Percentiles rank a stretch among this genome's conserved stretches.
These are phyloP conservation scores for Leccinum pachyderme DNA, from an alignment of 1,284 basidiomycete species.

Conservation along the genomic window DNA sequence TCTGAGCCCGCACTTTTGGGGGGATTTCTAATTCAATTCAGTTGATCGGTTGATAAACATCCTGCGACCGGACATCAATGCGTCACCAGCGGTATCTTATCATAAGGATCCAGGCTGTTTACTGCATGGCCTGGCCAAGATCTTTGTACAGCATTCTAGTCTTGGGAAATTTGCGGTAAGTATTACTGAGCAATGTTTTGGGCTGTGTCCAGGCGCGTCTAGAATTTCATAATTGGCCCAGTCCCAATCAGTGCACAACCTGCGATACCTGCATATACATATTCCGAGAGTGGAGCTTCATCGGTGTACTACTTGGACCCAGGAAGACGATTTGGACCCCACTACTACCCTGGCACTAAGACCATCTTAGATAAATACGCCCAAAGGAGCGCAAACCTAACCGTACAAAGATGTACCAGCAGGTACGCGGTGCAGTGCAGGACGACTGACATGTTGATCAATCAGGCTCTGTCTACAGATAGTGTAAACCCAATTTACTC, in stretches of 20 bases:
- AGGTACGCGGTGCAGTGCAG: background rate
- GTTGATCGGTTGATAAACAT: background rate
- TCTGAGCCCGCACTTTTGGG: background rate
- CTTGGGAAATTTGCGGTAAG: too few relatives aligned
- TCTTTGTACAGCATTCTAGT: background rate
- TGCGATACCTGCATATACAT: background rate
- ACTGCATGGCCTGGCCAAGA: background rate
- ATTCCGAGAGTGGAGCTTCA: slow-evolving; percentile 1
- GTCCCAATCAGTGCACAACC: background rate
- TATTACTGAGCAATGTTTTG: too few relatives aligned
- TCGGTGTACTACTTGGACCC: background rate
- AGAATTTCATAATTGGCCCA: background rate
- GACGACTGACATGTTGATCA: background rate
- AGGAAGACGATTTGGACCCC: background rate
- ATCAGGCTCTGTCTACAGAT: background rate
- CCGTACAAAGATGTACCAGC: background rate
- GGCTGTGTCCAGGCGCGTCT: background rate
- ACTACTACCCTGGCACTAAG: background rate
- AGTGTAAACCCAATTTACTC: slow-evolving; percentile 1
- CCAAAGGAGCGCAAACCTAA: background rate
- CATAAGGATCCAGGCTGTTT: too few relatives aligned
- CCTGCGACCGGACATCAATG: background rate
- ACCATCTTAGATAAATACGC: slow-evolving; percentile 3
- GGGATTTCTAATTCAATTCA: background rate
- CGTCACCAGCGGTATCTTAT: background rate